Percentiles rank a stretch among this genome's conserved stretches.
These are phyloP conservation scores for Magnolia officinalis DNA, from an alignment of 164 flowering plant species.

Conservation along the genomic window DNA sequence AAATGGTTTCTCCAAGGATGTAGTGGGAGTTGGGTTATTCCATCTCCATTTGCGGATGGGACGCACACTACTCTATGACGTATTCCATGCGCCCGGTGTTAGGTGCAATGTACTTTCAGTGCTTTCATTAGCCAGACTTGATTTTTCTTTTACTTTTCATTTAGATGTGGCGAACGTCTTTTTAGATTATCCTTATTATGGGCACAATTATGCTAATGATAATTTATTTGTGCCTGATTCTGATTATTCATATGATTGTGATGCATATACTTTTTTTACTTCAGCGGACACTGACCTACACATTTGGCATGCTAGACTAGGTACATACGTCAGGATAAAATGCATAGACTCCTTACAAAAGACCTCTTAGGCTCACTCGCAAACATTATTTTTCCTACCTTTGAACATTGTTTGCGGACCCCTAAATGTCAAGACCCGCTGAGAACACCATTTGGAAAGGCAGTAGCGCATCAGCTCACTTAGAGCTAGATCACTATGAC, in stretches of 20 bases:
- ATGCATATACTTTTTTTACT: background rate
- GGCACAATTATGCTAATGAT: background rate
- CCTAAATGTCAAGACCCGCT: background rate
- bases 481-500: constrained; percentile 13
- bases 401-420: constrained; percentile 5
- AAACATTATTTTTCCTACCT: background rate
- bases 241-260: background rate
- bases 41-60: background rate
- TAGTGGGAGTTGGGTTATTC: background rate
- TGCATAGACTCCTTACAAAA: background rate
- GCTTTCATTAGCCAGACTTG: background rate
- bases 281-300: background rate
- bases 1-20: background rate
- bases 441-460: background rate
- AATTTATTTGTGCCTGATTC: background rate
- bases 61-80: constrained; percentile 2
- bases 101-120: background rate
- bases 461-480: background rate
- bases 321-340: constrained; percentile 7
- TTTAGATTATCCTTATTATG: background rate
- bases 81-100: constrained; percentile 5
- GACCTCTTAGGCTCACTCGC: constrained; percentile 8
- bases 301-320: constrained; percentile 7
- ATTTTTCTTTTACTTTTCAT: background rate
- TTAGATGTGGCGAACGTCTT: background rate